Evolutionary conservation across 768 basidiomycete genomes (phyloP), one percentile per base, ranked within the genome.

Genomic region (Lentinus tigrinus): DNA sequence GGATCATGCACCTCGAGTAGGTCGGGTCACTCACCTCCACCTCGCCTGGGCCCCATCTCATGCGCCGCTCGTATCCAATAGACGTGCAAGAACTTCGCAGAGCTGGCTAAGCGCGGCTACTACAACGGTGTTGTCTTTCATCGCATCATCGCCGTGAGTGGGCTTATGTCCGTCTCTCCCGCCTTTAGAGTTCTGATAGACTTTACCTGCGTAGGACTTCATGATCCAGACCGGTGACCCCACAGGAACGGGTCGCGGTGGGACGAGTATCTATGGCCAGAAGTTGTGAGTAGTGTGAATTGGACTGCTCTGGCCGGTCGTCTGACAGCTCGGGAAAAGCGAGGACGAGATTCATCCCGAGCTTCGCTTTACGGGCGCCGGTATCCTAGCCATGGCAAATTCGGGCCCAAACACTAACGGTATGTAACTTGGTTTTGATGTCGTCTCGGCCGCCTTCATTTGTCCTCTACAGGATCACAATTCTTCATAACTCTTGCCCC

Each of bases 151-250:
- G 78, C 89, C 39, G 94, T 94, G 62, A 47, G 85, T 73, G n/a
- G 8, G 9, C 2, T 21, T 26, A 38, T 51, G 24, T 24, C 27
- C 52, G 10, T 44, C 52, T 55, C 39, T 51, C 26, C 44, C 42
- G 47, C 50, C 21, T 16, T n/a, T n/a, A 23, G 23, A 21, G 4
- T 17, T 27, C 69, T 43, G 47, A 44, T 26, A 11, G 21, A 26
- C 46, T 28, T 16, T 36, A 34, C 54, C 34, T 47, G 47, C 34
- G 21, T 66, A 95, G 89, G 95, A 95, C 70, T 98, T 98, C 69
- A 98, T 98, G 96, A 87, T 97, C 16, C 96, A 99, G 76, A 87
- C 84, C 27, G 96, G 95, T 40, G 95, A 96, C 71, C 96, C 95
- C 11, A 96, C 95, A 16, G 96, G 96, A 24, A 98, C 96, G 1